Evolutionary conservation across 78 protist genomes (phyloP), one percentile per base, ranked within the genome.

Genomic region (Cavenderia fasciculata): DNA sequence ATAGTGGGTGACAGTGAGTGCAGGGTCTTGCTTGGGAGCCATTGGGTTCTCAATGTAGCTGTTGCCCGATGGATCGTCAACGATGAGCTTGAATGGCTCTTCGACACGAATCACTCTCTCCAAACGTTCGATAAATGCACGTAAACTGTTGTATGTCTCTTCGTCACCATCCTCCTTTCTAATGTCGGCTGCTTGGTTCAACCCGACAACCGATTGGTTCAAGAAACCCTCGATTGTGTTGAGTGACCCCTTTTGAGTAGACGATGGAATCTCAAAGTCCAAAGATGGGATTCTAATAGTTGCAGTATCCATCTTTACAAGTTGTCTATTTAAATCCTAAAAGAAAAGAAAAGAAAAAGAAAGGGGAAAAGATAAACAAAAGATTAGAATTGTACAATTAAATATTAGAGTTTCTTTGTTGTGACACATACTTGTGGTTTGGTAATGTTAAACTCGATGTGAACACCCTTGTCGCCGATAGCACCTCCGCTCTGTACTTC

Each of bases 61-160:
- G 78, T 96, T 96, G 14, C 98, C 98, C 31, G 96, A 31, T 23
- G 96, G 96, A 51, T 96, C 98, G 59, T 96, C 96, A 25, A 96
- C 7, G 6, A 95, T 56, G 47, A 96, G 0, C n/a, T 92, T 91
- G 76, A 96, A 96, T 44, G 94, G 93, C 31, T 49, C 47, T 11
- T 69, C 75, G 16, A 52, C 56, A 4, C 79, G 29, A 19, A 87
- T 14, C 18, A 54, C 72, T 41, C n/a, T 27, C 19, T 54, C 19
- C n/a, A 96, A 41, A 38, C 49, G 54, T 21, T 6, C 65, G 7
- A 92, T 33, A 76, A 96, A 94, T 33, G 44, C 66, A 4, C 71
- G 76, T 46, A 96, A 19, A 34, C 76, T 46, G 31, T 2, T 73
- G 21, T 94, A 89, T 46, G 70, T 59, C 34, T 94, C 95, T 10